Evolutionary conservation across 345 rosid genomes (phyloP).

Genomic region (Erodium maritimum): DNA sequence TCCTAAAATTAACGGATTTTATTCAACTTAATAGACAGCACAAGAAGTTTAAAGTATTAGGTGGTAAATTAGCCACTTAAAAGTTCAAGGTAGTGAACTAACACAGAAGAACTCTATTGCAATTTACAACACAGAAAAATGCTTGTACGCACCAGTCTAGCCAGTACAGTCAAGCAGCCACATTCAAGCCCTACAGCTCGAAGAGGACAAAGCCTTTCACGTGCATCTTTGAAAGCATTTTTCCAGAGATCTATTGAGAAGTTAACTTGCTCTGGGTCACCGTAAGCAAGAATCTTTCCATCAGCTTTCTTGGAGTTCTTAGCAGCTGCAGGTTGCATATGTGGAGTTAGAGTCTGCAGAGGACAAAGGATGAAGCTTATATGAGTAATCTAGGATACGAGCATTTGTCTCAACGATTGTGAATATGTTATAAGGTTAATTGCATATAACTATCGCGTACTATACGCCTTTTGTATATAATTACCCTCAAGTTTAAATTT

Average conservation of each 20-base stretch:
- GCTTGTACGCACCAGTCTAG: constrained; percentile 49
- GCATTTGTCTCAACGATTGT: no score
- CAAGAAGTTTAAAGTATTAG: no score
- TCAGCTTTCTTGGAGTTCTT: constrained; percentile 50
- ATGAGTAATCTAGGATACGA: background rate
- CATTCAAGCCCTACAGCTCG: constrained; percentile 81
- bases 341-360: constrained; percentile 68
- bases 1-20: no score
- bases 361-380: constrained; percentile 5
- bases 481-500: no score
- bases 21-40: no score
- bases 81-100: no score
- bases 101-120: no score
- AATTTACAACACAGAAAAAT: no score
- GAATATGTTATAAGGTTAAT: no score
- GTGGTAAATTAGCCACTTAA: no score
- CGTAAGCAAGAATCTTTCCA: constrained; percentile 40
- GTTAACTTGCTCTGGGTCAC: constrained; percentile 49
- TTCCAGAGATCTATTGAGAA: constrained; percentile 82
- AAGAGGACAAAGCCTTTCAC: constrained; percentile 82
- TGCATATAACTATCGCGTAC: no score
- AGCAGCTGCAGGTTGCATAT: constrained; percentile 70
- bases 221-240: constrained; percentile 76
- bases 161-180: constrained; percentile 72
- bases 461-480: no score